Evolutionary conservation across 495 filamentous ascomycete species (phyloP), one percentile per base, ranked within the genome.

Genomic region (Hypoxylon fuscum): DNA sequence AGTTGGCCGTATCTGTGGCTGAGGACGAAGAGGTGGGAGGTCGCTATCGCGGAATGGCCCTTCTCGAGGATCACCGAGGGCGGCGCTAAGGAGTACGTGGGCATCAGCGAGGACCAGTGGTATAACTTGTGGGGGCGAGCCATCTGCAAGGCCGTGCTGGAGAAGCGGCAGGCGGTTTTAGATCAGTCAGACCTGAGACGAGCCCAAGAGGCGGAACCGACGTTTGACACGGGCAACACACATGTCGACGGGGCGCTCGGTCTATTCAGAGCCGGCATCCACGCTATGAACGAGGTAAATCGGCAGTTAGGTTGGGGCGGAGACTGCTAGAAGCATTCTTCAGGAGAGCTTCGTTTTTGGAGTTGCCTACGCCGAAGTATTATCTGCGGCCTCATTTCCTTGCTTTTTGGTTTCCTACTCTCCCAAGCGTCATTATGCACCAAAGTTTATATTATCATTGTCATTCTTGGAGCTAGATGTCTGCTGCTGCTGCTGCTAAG

Each of bases 1-100:
- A 71, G 78, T 14, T 89, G 87, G 87, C 87, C 87, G 12, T 77
- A 82, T 40, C 73, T 89, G 23, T 86, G 81, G 76, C 80, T 88
- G 64, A 65, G 78, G 5, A 89, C 87, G 11, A 82, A 81, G 64
- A 74, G 78, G n/a, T 90, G 83, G 66, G 79, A 85, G 53, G 84
- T 89, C 3, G 81, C 80, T 2, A 68, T 76, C 20, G 77, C 76
- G 0, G 76, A 83, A 2, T 89, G 82, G 83, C 68, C 71, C 9
- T 88, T 78, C 61, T 81, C 81, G 14, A 59, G 55, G 9, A 40
- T 40, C 10, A 55, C 56, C 8, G 65, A 42, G 7, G 40, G 57
- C n/a, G 72, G 72, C 7, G 48, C 42, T 2, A 77, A 70, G 51
- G 58, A 66, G 21, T 86, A 83, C 70, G 76, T 72, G 43, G 76